Conservation (phyloP, 2,329 filamentous ascomycete genomes). For the Aspergillus sergii region DNA sequence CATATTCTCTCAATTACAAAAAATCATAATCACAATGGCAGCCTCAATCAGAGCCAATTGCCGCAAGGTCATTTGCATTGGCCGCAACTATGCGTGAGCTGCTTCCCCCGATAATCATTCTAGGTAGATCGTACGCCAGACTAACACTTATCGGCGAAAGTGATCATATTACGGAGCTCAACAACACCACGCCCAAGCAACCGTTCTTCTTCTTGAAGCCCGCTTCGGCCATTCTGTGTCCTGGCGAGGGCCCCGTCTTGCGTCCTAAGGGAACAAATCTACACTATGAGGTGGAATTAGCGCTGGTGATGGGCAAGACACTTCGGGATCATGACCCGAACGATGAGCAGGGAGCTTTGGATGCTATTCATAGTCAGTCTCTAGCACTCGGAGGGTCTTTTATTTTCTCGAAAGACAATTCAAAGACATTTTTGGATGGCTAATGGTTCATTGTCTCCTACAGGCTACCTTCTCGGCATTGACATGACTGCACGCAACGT, state of each 20-base stretch:
- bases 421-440: background rate
- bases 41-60: slow-evolving; percentile 55
- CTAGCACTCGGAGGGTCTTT: too few species aligned
- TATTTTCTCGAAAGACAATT: too few species aligned
- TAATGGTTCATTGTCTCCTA: slow-evolving; percentile 9
- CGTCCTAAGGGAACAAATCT: slow-evolving; percentile 80
- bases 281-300: slow-evolving; percentile 95
- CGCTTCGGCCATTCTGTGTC: slow-evolving; percentile 78
- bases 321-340: slow-evolving; percentile 73
- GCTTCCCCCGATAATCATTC: slow-evolving; percentile 4
- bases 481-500: slow-evolving; percentile 97
- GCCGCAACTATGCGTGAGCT: slow-evolving; percentile 89
- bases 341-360: slow-evolving; percentile 75
- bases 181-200: slow-evolving; percentile 83
- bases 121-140: background rate
- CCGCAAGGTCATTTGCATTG: slow-evolving; percentile 86
- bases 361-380: slow-evolving; percentile 72
- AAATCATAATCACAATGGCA: slow-evolving; percentile 30
- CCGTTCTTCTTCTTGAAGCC: slow-evolving; percentile 99
- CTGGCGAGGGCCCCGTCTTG: slow-evolving; percentile 76
- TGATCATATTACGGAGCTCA: slow-evolving; percentile 91
- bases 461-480: slow-evolving; percentile 86
- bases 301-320: slow-evolving; percentile 80
- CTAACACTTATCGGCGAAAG: slow-evolving; percentile 53
- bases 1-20: slow-evolving; percentile 4